Percentiles rank a stretch among this genome's conserved stretches.
phyloP scores from a whole-genome alignment of 768 basidiomycete genomes.

The Tricholoma sp. region DNA sequence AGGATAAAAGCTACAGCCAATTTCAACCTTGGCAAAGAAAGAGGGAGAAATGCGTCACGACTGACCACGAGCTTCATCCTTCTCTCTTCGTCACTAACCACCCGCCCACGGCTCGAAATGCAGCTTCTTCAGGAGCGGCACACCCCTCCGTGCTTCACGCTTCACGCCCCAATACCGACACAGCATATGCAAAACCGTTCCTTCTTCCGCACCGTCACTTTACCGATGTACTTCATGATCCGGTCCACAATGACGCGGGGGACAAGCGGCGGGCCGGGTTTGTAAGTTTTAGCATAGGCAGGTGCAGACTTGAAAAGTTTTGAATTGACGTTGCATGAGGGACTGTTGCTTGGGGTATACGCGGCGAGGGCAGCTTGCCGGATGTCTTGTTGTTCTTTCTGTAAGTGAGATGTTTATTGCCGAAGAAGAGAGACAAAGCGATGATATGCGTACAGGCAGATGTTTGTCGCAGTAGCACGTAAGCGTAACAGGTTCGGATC shows the following conservation, averaged over 20 bases:
- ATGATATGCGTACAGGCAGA: too few relatives aligned
- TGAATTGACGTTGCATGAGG: slow-evolving; percentile 28
- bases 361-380: slow-evolving; percentile 49
- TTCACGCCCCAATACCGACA: slow-evolving; percentile 98
- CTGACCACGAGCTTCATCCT: slow-evolving; percentile 74
- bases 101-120: slow-evolving; percentile 82
- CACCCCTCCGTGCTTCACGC: slow-evolving; percentile 87
- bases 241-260: slow-evolving; percentile 80
- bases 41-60: neutral
- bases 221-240: slow-evolving; percentile 68
- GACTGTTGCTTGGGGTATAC: slow-evolving; percentile 33
- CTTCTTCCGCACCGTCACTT: slow-evolving; percentile 70
- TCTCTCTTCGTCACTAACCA: slow-evolving; percentile 80
- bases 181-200: slow-evolving; percentile 61
- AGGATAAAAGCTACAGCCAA: slow-evolving; percentile 46
- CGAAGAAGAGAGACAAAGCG: neutral
- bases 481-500: slow-evolving; percentile 66
- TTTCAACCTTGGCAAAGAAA: neutral
- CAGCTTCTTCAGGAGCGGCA: slow-evolving; percentile 86
- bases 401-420: neutral
- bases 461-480: too few relatives aligned
- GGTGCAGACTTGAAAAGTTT: slow-evolving; percentile 73
- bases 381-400: slow-evolving; percentile 68
- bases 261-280: slow-evolving; percentile 88
- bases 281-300: slow-evolving; percentile 89